Conservation (phyloP, 2,329 filamentous ascomycete genomes). For the Paracorniculantispora psalliotae region DNA sequence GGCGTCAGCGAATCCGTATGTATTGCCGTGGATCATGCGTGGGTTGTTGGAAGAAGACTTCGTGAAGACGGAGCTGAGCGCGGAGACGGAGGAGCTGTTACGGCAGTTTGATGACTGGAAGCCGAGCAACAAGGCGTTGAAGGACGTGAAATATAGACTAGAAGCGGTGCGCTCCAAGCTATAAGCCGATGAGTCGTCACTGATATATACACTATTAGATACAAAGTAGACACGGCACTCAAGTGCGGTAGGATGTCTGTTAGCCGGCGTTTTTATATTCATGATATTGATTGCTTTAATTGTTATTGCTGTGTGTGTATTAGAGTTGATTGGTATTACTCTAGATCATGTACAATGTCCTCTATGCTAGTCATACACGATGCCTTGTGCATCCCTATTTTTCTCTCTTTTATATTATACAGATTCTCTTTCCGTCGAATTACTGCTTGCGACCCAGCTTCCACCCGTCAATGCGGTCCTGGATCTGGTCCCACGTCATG, state of each 20-base stretch:
- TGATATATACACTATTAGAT: not conserved
- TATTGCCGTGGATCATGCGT: conserved; percentile 92
- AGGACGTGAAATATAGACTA: conserved; percentile 91
- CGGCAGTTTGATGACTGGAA: conserved; percentile 91
- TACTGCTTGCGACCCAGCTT: conserved; percentile 59
- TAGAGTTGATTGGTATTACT: conserved; percentile 7
- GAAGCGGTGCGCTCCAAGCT: conserved; percentile 88
- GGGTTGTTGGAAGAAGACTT: conserved; percentile 88
- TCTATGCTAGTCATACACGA: not conserved
- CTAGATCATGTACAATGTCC: conserved; percentile 4
- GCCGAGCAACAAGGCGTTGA: conserved; percentile 81
- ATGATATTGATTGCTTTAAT: too few relatives aligned
- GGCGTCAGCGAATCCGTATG: conserved; percentile 71
- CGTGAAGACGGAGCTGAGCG: conserved; percentile 73
- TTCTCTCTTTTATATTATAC: not conserved
- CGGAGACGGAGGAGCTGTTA: conserved; percentile 76
- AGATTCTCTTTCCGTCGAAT: not conserved
- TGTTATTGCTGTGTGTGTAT: not conserved
- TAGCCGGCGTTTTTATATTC: not conserved
- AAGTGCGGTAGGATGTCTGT: not conserved
- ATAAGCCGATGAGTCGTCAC: too few relatives aligned
- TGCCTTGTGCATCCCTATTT: not conserved
- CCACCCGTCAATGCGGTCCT: conserved; percentile 80
- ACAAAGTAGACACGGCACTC: not conserved
- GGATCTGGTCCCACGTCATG: conserved; percentile 83